Evolutionary conservation across 495 filamentous ascomycete genomes (phyloP), one percentile per base, ranked within the genome.

Genomic region (Talaromyces wortmannii): DNA sequence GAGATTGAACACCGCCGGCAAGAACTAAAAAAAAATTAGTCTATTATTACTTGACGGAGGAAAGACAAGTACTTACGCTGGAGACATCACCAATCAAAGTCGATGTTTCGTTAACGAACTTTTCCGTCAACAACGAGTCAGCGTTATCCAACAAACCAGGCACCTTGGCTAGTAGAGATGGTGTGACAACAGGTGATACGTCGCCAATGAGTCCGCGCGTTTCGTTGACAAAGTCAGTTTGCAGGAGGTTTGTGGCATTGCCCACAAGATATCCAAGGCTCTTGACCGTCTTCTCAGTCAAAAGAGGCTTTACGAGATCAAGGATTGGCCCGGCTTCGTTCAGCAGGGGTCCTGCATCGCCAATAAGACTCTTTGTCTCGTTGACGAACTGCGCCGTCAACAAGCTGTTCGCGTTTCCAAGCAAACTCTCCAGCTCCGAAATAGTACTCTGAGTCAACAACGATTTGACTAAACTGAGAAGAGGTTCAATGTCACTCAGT

Each of bases 1-100:
- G 10, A 52, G 50, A 13, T 12, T 29, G 56, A 49, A 68, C 63
- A 50, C 65, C 60, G 42, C 67, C 54, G 17, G 63, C 57, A 42
- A 63, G 67, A 45, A 69, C 60, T 45, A 68, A 53, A 67, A 67
- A 55, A 46, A 31, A 17, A 23, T 23, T 7, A 55, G 57, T 63
- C 31, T 61, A 62, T 23, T 23, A 23, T 23, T 23, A 23, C 4
- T 23, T 23, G 23, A 23, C 23, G 23, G 31, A 12, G 17, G 32
- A 6, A 56, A 36, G n/a, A 45, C 42, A 17, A 12, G 15, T 50
- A 59, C 73, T 66, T 70, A 79, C 76, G 61, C 76, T 72, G 49
- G 76, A 75, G 52, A 70, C 74, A 60, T 78, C 76, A 47, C 74
- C 75, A 60, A 80, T 76, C 50, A 73, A 57, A 12, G 65, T 61